Percentiles rank a stretch among this genome's conserved stretches.
Evolutionary conservation across 2,329 filamentous ascomycete genomes (phyloP).

Genomic region (Penicillium sp.): DNA sequence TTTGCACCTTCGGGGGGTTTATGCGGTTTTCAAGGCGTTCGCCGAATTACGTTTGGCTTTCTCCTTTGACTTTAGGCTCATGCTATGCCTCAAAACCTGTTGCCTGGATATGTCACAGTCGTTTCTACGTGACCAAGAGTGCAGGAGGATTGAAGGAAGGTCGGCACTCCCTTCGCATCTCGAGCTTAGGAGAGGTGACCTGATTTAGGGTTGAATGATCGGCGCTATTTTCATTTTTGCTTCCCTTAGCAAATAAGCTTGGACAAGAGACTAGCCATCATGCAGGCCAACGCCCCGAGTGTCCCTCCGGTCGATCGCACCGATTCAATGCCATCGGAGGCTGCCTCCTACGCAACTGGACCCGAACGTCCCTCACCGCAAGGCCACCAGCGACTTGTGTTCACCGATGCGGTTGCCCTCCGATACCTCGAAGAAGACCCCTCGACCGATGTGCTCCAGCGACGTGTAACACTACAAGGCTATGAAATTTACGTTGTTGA

Average conservation of each 20-base stretch:
- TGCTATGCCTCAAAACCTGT: conserved; percentile 13
- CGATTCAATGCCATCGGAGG: conserved; percentile 21
- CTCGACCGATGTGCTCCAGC: conserved; percentile 71
- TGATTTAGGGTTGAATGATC: conserved; percentile 13
- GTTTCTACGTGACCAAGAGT: conserved; percentile 23
- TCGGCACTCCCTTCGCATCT: conserved; percentile 24
- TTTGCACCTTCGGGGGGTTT: conserved; percentile 12
- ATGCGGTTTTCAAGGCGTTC: neutral
- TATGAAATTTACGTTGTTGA: conserved; percentile 95
- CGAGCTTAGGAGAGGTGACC: conserved; percentile 22
- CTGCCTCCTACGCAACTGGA: conserved; percentile 19
- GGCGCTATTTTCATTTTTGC: neutral
- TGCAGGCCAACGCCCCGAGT: conserved; percentile 26
- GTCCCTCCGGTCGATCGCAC: conserved; percentile 26
- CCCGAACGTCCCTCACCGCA: conserved; percentile 22
- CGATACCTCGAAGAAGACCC: conserved; percentile 82
- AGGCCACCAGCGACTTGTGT: conserved; percentile 59
- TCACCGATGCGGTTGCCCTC: conserved; percentile 66
- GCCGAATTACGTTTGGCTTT: neutral
- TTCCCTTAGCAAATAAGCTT: neutral
- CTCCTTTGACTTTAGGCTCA: neutral
- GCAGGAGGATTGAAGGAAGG: conserved; percentile 30
- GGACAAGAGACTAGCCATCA: conserved; percentile 11
- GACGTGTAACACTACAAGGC: conserved; percentile 67
- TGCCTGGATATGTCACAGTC: conserved; percentile 30